A percentile compares a stretch with the other conserved stretches of the same genome.
phyloP scores from a whole-genome alignment of 208 protist genomes.

The Leishmania tarentolae region DNA sequence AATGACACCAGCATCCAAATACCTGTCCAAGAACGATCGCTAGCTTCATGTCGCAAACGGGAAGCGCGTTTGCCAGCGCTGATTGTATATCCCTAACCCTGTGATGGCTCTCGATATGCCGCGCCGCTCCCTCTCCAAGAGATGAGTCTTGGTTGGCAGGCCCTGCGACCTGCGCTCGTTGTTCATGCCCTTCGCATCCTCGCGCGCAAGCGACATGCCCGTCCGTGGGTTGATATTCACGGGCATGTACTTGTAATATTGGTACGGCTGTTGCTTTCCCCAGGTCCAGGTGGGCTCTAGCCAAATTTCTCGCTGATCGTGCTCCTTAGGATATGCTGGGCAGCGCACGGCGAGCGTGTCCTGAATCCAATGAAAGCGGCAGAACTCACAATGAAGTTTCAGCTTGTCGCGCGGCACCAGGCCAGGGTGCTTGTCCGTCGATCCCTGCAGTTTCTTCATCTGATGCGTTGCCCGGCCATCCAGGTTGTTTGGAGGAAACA shows the following conservation, averaged over 20 bases:
- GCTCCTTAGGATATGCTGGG: conserved; percentile 60
- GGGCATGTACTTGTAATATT: conserved; percentile 88
- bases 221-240: conserved; percentile 78
- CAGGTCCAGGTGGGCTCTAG: conserved; percentile 86
- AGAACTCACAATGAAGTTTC: conserved; percentile 79
- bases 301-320: conserved; percentile 89
- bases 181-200: conserved; percentile 87
- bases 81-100: conserved; percentile 68
- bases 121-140: conserved; percentile 62
- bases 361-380: conserved; percentile 76
- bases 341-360: conserved; percentile 82
- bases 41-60: conserved; percentile 67
- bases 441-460: conserved; percentile 68
- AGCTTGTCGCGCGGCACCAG: conserved; percentile 66
- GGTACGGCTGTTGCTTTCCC: conserved; percentile 83
- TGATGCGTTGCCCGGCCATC: conserved; percentile 58
- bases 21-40: not conserved
- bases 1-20: not conserved
- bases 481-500: conserved; percentile 67
- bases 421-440: conserved; percentile 57
- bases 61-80: conserved; percentile 82
- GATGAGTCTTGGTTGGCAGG: conserved; percentile 68
- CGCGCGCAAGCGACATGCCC: conserved; percentile 65
- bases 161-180: conserved; percentile 81
- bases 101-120: conserved; percentile 75